phyloP scores from a whole-genome alignment of 2,329 filamentous ascomycete species.

The Tolypocladium guangdongense region DNA sequence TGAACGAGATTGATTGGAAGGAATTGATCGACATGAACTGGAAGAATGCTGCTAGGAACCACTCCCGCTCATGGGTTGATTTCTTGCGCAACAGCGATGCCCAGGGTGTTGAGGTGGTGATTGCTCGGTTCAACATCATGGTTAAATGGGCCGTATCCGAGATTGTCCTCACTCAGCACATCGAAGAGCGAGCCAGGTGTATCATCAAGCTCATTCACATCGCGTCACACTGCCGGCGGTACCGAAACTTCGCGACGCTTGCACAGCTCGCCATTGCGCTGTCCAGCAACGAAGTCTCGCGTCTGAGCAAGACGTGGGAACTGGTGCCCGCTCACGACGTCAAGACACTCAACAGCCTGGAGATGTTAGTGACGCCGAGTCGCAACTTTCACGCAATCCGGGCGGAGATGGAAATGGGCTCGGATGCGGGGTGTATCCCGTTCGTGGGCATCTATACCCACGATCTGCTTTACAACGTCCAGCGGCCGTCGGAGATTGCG shows the following conservation, averaged over 20 bases:
- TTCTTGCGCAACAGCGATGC: conserved; percentile 64
- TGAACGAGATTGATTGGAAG: conserved; percentile 83
- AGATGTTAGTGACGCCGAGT: conserved; percentile 63
- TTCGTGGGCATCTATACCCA: conserved; percentile 80
- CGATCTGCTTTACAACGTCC: conserved; percentile 71
- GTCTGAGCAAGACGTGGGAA: conserved; percentile 60
- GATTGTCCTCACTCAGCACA: conserved; percentile 59
- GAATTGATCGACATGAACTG: conserved; percentile 76
- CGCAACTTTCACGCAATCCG: conserved; percentile 69
- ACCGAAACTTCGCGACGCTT: conserved; percentile 76
- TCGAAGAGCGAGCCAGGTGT: conserved; percentile 63
- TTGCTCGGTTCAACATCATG: conserved; percentile 79
- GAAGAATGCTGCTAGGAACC: conserved; percentile 56
- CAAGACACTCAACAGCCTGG: conserved; percentile 55
- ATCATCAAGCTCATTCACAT: conserved; percentile 78
- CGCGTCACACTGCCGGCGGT: conserved; percentile 60
- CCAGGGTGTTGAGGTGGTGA: conserved; percentile 70
- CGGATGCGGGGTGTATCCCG: conserved; percentile 65
- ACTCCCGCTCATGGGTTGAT: conserved; percentile 69
- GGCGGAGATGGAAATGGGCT: conserved; percentile 63
- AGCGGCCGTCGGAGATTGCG: conserved; percentile 65
- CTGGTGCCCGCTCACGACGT: conserved; percentile 56
- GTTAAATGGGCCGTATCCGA: conserved; percentile 81
- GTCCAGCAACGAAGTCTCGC: conserved; percentile 59
- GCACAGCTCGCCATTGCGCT: conserved; percentile 71